Percentiles rank a stretch among this genome's conserved stretches.
phyloP scores from a whole-genome alignment of 1,139 yeast species.

The Arxiozyma slooffiae region DNA sequence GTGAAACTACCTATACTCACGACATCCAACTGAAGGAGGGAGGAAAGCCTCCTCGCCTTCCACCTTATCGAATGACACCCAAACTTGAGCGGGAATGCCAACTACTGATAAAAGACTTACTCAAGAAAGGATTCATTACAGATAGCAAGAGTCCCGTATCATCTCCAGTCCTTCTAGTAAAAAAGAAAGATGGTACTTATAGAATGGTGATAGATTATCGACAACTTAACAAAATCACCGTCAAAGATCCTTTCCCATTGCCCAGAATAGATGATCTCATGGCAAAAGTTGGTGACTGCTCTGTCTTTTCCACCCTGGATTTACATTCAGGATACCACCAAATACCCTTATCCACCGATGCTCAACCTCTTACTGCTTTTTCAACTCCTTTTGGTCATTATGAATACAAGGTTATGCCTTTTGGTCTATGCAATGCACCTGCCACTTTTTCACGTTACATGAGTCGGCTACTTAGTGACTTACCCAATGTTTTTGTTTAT shows the following conservation, averaged over 20 bases:
- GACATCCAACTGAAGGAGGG: constrained; percentile 4
- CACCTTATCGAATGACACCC: constrained; percentile 8
- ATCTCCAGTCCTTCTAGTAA: constrained; percentile 19
- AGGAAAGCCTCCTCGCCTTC: constrained; percentile 5
- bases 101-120: constrained; percentile 9
- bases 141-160: constrained; percentile 16
- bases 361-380: constrained; percentile 10
- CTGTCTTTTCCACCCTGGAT: constrained; percentile 9
- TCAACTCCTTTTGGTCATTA: constrained; percentile 12
- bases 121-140: constrained; percentile 11
- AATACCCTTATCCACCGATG: constrained; percentile 9
- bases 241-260: constrained; percentile 20
- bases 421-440: too few relatives aligned
- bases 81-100: constrained; percentile 5
- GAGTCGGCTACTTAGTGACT: constrained; percentile 11
- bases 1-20: background rate
- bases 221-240: constrained; percentile 18
- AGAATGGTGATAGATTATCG: constrained; percentile 24
- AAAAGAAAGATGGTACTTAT: constrained; percentile 20
- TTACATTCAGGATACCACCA: constrained; percentile 15
- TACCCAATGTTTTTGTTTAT: constrained; percentile 17
- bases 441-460: constrained; percentile 10
- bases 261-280: constrained; percentile 19
- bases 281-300: constrained; percentile 7
- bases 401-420: constrained; percentile 11